These are phyloP conservation scores for Pleomassaria siparia DNA, from an alignment of 2,329 filamentous ascomycete species.

Conservation along the genomic window DNA sequence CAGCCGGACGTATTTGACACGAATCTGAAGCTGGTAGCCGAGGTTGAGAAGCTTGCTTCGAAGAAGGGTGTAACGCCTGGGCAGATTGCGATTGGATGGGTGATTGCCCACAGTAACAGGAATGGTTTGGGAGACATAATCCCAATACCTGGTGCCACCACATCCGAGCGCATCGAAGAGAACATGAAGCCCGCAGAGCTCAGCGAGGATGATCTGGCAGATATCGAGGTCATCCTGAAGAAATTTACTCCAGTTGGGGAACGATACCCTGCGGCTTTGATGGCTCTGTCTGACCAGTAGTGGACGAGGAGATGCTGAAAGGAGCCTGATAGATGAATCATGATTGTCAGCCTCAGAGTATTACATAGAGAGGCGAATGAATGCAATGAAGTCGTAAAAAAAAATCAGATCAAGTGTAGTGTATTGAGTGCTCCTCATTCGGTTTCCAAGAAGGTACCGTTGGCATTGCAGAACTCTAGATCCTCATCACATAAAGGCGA, in stretches of 20 bases:
- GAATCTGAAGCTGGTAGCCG: slow-evolving; percentile 64
- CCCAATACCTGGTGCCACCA: slow-evolving; percentile 67
- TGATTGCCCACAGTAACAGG: slow-evolving; percentile 52
- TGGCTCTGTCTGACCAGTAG: background rate
- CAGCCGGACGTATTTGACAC: slow-evolving; percentile 63
- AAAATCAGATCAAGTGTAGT: slow-evolving; percentile 54
- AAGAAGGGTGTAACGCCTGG: slow-evolving; percentile 61
- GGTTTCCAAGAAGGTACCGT: slow-evolving; percentile 41
- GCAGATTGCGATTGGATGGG: slow-evolving; percentile 70
- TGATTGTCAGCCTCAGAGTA: slow-evolving; percentile 2
- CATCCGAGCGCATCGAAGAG: slow-evolving; percentile 59
- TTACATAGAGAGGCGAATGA: background rate
- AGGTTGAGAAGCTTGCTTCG: slow-evolving; percentile 61
- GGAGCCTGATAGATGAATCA: background rate
- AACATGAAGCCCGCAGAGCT: slow-evolving; percentile 60
- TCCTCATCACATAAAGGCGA: slow-evolving; percentile 44
- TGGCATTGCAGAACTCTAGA: slow-evolving; percentile 55
- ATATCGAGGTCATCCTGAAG: slow-evolving; percentile 55
- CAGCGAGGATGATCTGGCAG: slow-evolving; percentile 51
- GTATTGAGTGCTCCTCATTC: slow-evolving; percentile 48
- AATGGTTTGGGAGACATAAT: slow-evolving; percentile 61
- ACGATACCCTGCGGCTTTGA: slow-evolving; percentile 36
- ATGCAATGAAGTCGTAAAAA: background rate
- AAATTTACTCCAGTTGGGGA: slow-evolving; percentile 47
- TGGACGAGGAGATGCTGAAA: background rate